These are phyloP conservation scores for Fusarium nematophilum DNA, from an alignment of 2,329 filamentous ascomycete species.

Conservation along the genomic window DNA sequence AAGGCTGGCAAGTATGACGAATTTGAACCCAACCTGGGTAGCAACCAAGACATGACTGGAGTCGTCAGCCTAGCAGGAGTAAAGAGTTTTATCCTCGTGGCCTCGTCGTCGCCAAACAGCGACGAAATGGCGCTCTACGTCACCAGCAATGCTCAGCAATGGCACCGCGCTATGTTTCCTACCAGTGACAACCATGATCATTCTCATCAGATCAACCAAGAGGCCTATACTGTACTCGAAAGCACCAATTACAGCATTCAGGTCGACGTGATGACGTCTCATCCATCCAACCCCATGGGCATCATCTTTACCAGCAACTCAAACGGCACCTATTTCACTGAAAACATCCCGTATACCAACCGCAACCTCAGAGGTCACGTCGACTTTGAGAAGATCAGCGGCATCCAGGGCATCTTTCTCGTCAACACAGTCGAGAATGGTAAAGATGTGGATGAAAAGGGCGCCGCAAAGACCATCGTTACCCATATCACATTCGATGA, in stretches of 20 bases:
- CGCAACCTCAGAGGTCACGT: constrained; percentile 80
- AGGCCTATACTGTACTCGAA: constrained; percentile 93
- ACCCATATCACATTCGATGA: constrained; percentile 96
- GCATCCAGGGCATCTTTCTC: constrained; percentile 91
- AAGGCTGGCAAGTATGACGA: constrained; percentile 63
- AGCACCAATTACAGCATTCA: constrained; percentile 98
- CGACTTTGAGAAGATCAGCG: constrained; percentile 93
- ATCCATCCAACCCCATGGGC: constrained; percentile 78
- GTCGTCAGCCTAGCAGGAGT: constrained; percentile 85
- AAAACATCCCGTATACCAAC: constrained; percentile 93
- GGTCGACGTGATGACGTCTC: constrained; percentile 85
- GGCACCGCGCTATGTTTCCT: constrained; percentile 93
- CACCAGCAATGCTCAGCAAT: constrained; percentile 82
- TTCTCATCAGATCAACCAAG: constrained; percentile 74
- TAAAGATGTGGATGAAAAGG: constrained; percentile 72
- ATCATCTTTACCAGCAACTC: constrained; percentile 96
- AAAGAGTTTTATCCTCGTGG: constrained; percentile 88
- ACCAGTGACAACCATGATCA: constrained; percentile 81
- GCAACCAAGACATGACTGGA: constrained; percentile 78
- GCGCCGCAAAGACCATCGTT: constrained; percentile 73
- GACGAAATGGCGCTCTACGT: constrained; percentile 94
- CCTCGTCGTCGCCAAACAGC: constrained; percentile 81
- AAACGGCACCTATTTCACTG: constrained; percentile 94
- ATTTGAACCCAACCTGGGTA: constrained; percentile 82
- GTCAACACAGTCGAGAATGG: constrained; percentile 92